These are phyloP conservation scores for Cutaneotrichosporon sp. DNA, from an alignment of 1,284 basidiomycete species.

Conservation along the genomic window DNA sequence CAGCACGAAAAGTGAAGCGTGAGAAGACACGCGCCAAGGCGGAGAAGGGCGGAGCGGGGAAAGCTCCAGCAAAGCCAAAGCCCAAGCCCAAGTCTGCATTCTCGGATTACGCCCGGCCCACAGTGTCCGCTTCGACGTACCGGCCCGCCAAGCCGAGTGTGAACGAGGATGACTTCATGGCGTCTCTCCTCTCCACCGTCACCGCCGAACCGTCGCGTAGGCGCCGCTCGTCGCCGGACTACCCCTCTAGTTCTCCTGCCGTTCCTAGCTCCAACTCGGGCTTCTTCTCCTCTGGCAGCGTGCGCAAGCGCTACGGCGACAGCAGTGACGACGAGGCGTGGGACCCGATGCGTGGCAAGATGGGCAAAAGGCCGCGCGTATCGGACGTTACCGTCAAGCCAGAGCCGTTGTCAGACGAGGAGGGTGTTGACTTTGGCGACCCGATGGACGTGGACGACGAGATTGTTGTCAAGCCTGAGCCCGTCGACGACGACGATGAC, in stretches of 20 bases:
- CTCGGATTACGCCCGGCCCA: slow-evolving; percentile 54
- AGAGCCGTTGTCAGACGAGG: slow-evolving; percentile 28
- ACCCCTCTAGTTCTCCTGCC: slow-evolving; percentile 37
- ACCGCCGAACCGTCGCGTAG: slow-evolving; percentile 57
- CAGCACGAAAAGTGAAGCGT: slow-evolving; percentile 43
- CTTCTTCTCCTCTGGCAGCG: slow-evolving; percentile 43
- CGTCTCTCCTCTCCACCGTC: slow-evolving; percentile 61
- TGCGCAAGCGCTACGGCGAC: slow-evolving; percentile 36
- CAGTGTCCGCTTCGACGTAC: slow-evolving; percentile 65
- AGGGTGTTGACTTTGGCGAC: slow-evolving; percentile 28
- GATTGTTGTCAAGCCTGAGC: slow-evolving; percentile 50
- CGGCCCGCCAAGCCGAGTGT: slow-evolving; percentile 69
- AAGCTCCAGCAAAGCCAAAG: slow-evolving; percentile 34
- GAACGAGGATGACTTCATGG: slow-evolving; percentile 84
- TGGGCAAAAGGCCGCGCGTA: slow-evolving; percentile 47
- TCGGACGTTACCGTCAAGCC: slow-evolving; percentile 43
- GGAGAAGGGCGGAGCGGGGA: slow-evolving; percentile 28
- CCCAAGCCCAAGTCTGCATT: slow-evolving; percentile 55
- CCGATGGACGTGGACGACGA: slow-evolving; percentile 36
- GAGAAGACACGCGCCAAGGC: slow-evolving; percentile 38
- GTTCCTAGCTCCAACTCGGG: slow-evolving; percentile 57
- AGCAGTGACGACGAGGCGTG: slow-evolving; percentile 53
- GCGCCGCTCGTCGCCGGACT: slow-evolving; percentile 67
- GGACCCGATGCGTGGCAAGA: slow-evolving; percentile 33
- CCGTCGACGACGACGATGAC: slow-evolving; percentile 53